Conservation (phyloP, 345 rosid genomes). For the Kernera saxatilis region DNA sequence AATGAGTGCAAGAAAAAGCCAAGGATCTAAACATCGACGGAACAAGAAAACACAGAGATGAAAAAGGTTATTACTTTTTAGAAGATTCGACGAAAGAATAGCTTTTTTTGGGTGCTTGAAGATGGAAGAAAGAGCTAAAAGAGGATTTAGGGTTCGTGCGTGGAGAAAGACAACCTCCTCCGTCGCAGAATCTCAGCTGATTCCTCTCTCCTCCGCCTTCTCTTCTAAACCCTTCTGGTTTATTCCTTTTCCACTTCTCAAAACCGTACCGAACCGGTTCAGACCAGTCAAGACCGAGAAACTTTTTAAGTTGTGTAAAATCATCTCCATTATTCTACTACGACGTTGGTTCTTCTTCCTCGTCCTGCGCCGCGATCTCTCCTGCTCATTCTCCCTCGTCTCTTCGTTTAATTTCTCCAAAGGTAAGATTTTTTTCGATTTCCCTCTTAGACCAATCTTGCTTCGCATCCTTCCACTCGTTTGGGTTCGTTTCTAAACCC, state of each 20-base stretch:
- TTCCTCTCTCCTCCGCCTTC: not conserved
- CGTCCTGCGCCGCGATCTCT: not conserved
- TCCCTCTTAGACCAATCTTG: not conserved
- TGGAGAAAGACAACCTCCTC: not conserved
- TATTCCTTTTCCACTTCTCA: not conserved
- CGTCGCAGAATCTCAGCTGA: slow-evolving; percentile 8
- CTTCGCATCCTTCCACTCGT: not conserved
- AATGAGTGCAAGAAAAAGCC: not conserved
- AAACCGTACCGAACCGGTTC: not conserved
- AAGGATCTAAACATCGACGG: not conserved
- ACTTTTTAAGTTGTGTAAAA: no score
- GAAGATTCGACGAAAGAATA: not conserved
- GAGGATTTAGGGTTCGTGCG: slow-evolving; percentile 17
- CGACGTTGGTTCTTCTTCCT: not conserved
- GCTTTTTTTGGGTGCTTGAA: not conserved
- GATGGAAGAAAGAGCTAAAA: not conserved
- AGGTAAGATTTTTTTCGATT: slow-evolving; percentile 1
- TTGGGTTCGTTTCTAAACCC: not conserved
- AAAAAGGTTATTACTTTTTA: not conserved
- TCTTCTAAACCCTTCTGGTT: not conserved
- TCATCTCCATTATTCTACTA: no score
- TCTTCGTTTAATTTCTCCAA: not conserved
- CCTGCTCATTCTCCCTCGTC: not conserved
- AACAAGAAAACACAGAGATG: not conserved
- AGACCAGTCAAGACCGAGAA: not conserved